Evolutionary conservation across 495 filamentous ascomycete genomes (phyloP).

Genomic region (Xylaria venustula): DNA sequence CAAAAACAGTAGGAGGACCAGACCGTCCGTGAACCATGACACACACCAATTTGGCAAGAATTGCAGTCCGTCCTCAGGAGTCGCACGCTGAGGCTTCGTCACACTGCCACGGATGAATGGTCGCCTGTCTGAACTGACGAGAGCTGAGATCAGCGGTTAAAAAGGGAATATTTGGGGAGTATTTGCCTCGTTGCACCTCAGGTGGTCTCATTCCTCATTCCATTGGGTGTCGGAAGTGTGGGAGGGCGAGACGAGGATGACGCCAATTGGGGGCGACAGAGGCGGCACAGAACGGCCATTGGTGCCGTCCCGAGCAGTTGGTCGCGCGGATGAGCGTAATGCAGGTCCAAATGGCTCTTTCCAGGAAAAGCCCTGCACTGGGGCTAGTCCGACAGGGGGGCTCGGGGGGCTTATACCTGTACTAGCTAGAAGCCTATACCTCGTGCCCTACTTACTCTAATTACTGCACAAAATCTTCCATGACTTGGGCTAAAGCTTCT

Average conservation of each 20-base stretch:
- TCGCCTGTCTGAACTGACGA: too few species aligned
- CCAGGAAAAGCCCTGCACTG: too few species aligned
- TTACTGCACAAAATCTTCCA: too few species aligned
- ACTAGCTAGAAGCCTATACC: too few species aligned
- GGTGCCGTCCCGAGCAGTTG: slow-evolving; percentile 1
- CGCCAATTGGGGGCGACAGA: slow-evolving; percentile 2
- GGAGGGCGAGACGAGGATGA: neutral
- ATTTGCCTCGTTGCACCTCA: too few species aligned
- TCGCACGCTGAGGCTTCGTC: too few species aligned
- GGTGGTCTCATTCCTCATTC: neutral
- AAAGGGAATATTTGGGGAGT: too few species aligned
- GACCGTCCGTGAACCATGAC: neutral
- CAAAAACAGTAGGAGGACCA: neutral
- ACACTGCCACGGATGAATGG: too few species aligned
- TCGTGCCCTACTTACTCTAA: too few species aligned
- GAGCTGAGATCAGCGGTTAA: slow-evolving; percentile 2
- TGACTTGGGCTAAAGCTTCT: too few species aligned
- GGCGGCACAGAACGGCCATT: neutral
- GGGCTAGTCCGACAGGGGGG: too few species aligned
- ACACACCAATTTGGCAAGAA: neutral
- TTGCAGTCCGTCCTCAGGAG: neutral
- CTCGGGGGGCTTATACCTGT: too few species aligned
- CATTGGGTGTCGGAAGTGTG: neutral
- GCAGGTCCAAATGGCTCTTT: neutral
- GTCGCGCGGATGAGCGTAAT: slow-evolving; percentile 9